Evolutionary conservation across 2,329 filamentous ascomycete species (phyloP), one percentile per base, ranked within the genome.

Genomic region (Alternaria ethzedia): DNA sequence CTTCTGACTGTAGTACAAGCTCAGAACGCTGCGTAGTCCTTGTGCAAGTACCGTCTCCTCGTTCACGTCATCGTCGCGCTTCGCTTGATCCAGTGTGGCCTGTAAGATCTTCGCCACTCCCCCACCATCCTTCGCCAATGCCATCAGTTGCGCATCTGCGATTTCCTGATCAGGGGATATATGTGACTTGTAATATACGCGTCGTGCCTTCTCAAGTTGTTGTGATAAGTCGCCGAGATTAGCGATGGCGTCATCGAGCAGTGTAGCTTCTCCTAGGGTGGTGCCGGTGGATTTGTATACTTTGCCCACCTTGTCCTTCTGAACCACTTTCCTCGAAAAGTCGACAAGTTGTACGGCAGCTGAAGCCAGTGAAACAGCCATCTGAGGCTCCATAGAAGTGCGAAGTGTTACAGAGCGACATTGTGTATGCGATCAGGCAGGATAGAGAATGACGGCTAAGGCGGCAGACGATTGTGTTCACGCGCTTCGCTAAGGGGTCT

Each of bases 321-420:
- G 47, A 5, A 59, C 21, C 8, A 63, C 25, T 12, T 26, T 43
- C 1, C 44, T 41, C 5, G 61, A 46, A 21, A 59, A 59, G 0
- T 63, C 51, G 23, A 63, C 44, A 10, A 63, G 20, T 11, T 63
- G 61, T 17, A 63, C 28, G 9, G 59, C 45, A 9, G 50, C 51
- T 9, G 56, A 59, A 5, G 61, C 61, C 5, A 63, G 21, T 6
- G 17, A 28, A 6, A 57, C 30, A n/a, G 59, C 54, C 26, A 17
- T 44, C n/a, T 54, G 25, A 11, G 59, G 21, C 21, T 62, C 47
- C 59, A 57, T 57, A 2, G 43, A 8, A 23, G 12, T 46, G 20
- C 17, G 12, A n/a, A 7, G 44, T 46, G 21, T 46, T 5, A 23
- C 44, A 46, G 12, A 46, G 44, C 0, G 12, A 46, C 44, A 23